A percentile compares a stretch with the other conserved stretches of the same genome.
Evolutionary conservation across 441 rosid genomes (phyloP).

Genomic region (Pelargonium cotyledonis): DNA sequence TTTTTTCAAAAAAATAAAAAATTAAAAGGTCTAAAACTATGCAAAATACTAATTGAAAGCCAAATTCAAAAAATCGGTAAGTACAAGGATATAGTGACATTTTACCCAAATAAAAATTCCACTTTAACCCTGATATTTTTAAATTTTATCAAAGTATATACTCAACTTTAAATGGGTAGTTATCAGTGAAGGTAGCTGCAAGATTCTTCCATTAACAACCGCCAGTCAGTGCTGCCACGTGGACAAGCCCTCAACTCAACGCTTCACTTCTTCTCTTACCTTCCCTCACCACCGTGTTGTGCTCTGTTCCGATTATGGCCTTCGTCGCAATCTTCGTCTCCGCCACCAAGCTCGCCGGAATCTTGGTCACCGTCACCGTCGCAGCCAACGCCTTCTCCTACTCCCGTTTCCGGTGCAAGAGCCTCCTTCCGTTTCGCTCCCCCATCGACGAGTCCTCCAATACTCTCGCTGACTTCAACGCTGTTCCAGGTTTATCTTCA

Average conservation of each 20-base stretch:
- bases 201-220: too few species aligned
- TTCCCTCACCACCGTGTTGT: too few species aligned
- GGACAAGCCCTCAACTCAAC: background rate
- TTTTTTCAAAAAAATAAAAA: too few species aligned
- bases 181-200: too few species aligned
- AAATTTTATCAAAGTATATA: too few species aligned
- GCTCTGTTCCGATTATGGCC: constrained; percentile 25
- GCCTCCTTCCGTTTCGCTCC: constrained; percentile 45
- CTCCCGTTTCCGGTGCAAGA: constrained; percentile 56
- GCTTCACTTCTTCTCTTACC: background rate
- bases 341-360: constrained; percentile 66
- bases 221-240: background rate
- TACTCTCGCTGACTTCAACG: constrained; percentile 61
- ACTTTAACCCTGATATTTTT: too few species aligned
- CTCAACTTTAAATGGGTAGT: too few species aligned
- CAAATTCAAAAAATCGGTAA: too few species aligned
- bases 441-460: constrained; percentile 76
- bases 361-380: constrained; percentile 49
- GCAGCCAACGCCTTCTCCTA: constrained; percentile 74
- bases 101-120: background rate
- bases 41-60: too few species aligned
- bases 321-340: constrained; percentile 39
- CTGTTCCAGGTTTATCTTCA: constrained; percentile 1
- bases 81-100: too few species aligned
- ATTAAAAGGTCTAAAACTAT: too few species aligned